Evolutionary conservation across 2,329 filamentous ascomycete species (phyloP), one percentile per base, ranked within the genome.

Genomic region (Penicillium sp.): DNA sequence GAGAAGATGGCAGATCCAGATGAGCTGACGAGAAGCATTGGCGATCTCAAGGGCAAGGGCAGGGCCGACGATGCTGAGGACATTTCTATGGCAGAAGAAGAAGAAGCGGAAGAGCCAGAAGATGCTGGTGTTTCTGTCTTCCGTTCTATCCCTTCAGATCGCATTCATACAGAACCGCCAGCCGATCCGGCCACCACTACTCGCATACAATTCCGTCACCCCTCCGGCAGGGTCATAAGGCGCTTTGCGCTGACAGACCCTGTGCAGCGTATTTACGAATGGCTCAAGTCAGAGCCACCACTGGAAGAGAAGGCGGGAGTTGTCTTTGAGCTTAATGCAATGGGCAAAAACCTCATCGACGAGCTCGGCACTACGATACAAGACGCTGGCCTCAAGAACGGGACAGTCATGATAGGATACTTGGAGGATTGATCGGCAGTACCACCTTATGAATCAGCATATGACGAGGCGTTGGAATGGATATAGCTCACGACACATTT

Each of bases 341-440:
- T 96, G 84, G 90, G 91, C 48, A 88, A 87, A 68, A 94, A 99
- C 66, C 75, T 99, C 58, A 88, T 97, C 43, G 86, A 88, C 18
- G 76, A 80, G 55, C 77, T 97, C 49, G 87, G 91, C 48, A 76
- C 81, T 62, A 90, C 85, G 0, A 89, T 99, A 59, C 84, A 84
- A 63, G 87, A 91, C 67, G 90, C 88, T 0, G 91, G 92, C 0
- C 74, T 99, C 65, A 96, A 94, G 78, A 93, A 95, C 68, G 91
- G 89, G 3, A 96, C 91, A 0, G 88, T 99, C 7, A 97, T 97
- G 90, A 87, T 99, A 63, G 94, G 97, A 72, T 95, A 91, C 67
- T 74, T 89, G 57, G 87, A 59, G 20, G 46, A 60, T 47, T 54
- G 52, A 60, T 30, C 24, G n/a, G 33, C n/a, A 26, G 20, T 23